These are phyloP conservation scores for Sarocladium oryzae DNA, from an alignment of 2,329 filamentous ascomycete species.

Conservation along the genomic window DNA sequence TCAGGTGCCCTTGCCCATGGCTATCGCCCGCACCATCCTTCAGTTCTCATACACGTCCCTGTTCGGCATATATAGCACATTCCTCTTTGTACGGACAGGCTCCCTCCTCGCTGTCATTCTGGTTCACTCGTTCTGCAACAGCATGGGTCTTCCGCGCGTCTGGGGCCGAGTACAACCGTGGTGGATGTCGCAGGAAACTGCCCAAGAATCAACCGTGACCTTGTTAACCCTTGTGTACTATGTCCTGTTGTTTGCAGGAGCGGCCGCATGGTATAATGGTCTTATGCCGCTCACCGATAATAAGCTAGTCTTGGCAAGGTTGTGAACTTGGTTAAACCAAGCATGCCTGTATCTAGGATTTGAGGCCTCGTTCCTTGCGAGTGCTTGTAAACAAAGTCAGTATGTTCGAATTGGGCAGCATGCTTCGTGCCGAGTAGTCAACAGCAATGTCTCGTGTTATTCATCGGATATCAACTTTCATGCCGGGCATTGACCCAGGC, in stretches of 20 bases:
- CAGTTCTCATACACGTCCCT: constrained; percentile 88
- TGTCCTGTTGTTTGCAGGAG: constrained; percentile 63
- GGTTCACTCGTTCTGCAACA: constrained; percentile 87
- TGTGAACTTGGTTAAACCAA: constrained; percentile 15
- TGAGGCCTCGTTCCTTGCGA: too few relatives aligned
- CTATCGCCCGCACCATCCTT: constrained; percentile 66
- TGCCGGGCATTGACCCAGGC: constrained; percentile 39
- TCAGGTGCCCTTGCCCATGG: constrained; percentile 53
- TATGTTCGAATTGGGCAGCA: too few relatives aligned
- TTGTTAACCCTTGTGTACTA: constrained; percentile 78
- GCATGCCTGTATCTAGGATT: too few relatives aligned
- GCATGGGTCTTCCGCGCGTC: constrained; percentile 78
- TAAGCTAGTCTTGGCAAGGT: constrained; percentile 21
- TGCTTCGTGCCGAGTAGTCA: too few relatives aligned
- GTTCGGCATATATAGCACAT: constrained; percentile 90
- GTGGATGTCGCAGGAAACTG: constrained; percentile 25
- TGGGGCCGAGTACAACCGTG: constrained; percentile 68
- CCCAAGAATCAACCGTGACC: constrained; percentile 13
- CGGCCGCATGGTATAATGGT: constrained; percentile 61
- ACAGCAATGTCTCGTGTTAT: neutral
- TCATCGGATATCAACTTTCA: constrained; percentile 23
- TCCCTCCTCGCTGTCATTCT: constrained; percentile 69
- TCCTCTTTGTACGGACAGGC: constrained; percentile 79
- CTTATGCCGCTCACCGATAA: constrained; percentile 66
- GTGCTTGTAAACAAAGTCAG: too few relatives aligned